Conservation (phyloP, 1,139 yeast species). For the Cylindricascospora bacillispora region DNA sequence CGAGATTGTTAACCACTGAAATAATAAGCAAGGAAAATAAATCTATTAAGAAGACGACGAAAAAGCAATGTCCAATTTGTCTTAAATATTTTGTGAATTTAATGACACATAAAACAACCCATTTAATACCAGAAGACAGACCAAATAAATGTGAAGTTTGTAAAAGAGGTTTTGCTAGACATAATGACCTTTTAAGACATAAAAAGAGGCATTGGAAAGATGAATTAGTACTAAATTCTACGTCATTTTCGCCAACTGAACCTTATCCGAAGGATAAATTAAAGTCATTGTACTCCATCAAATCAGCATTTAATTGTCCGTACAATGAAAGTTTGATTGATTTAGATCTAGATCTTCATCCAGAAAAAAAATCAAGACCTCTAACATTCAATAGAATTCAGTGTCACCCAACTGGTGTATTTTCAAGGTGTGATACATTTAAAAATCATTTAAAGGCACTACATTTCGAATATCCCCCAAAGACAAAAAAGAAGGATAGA, state of each 20-base stretch:
- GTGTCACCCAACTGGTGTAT: conserved; percentile 76
- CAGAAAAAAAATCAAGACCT: conserved; percentile 11
- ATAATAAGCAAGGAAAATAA: too few species aligned
- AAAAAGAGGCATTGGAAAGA: conserved; percentile 74
- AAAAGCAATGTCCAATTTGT: conserved; percentile 79
- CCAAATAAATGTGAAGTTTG: conserved; percentile 74
- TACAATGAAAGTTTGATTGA: conserved; percentile 25
- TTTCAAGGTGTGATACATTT: conserved; percentile 81
- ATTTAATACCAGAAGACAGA: conserved; percentile 56
- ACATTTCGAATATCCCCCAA: conserved; percentile 81
- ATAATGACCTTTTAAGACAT: conserved; percentile 77
- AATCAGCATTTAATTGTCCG: conserved; percentile 39
- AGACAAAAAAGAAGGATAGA: conserved; percentile 72
- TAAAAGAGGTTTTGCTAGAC: conserved; percentile 74
- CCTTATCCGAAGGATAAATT: conserved; percentile 17
- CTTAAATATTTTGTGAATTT: conserved; percentile 62
- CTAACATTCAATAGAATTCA: conserved; percentile 19
- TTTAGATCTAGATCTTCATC: conserved; percentile 21
- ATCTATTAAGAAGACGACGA: too few species aligned
- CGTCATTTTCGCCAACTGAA: conserved; percentile 5
- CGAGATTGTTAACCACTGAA: too few species aligned
- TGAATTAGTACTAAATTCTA: conserved; percentile 26
- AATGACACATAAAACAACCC: conserved; percentile 79
- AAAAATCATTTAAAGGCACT: conserved; percentile 83
- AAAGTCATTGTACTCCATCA: conserved; percentile 22